phyloP scores from a whole-genome alignment of 148 eudicot species.

The Nyssa sinensis region DNA sequence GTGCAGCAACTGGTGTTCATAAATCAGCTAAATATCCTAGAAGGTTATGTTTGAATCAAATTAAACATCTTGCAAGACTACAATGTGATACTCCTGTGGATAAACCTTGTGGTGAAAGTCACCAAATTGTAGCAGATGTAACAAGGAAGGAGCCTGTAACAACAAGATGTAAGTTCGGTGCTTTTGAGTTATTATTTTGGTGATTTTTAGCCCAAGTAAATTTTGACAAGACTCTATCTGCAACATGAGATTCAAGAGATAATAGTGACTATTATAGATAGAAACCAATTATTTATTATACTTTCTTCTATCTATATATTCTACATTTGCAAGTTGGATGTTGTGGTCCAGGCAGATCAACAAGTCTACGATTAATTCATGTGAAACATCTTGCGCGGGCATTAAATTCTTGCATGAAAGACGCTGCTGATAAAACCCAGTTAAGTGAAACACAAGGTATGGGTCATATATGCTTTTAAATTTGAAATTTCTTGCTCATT shows the following conservation, averaged over 20 bases:
- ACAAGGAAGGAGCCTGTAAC: neutral
- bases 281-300: neutral
- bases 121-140: slow-evolving; percentile 13
- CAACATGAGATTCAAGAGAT: neutral
- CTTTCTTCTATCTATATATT: neutral
- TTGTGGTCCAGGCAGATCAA: slow-evolving; percentile 26
- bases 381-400: slow-evolving; percentile 48
- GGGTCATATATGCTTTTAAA: neutral
- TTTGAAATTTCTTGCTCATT: neutral
- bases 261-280: neutral
- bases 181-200: neutral
- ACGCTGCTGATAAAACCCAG: slow-evolving; percentile 2
- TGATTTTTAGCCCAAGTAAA: neutral
- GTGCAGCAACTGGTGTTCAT: slow-evolving; percentile 12
- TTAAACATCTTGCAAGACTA: slow-evolving; percentile 47
- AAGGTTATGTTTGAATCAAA: slow-evolving; percentile 35
- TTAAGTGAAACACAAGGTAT: slow-evolving; percentile 1
- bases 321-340: neutral
- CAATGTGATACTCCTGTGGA: neutral
- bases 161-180: slow-evolving; percentile 24
- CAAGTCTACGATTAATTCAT: slow-evolving; percentile 33
- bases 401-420: slow-evolving; percentile 17
- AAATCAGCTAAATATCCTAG: slow-evolving; percentile 13
- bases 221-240: neutral
- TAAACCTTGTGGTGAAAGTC: neutral